Evolutionary conservation across 129 eudicot genomes (phyloP), one percentile per base, ranked within the genome.

Genomic region (Dittrichia graveolens): DNA sequence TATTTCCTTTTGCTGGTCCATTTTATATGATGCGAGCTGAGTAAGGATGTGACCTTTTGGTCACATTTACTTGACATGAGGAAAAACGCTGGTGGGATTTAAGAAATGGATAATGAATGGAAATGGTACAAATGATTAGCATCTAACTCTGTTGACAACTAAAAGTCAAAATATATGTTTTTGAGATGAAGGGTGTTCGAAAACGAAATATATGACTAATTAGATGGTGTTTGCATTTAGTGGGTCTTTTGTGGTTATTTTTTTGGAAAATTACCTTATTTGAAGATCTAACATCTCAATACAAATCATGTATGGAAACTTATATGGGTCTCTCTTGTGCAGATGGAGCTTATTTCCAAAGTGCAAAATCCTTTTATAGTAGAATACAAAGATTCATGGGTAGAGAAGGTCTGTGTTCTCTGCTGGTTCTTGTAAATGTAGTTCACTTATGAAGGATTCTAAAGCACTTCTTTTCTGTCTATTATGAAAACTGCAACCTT

Each of bases 311-410:
- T 31, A 61, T 4, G 44, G 75, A 69, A 79, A 70, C 53, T 65
- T 41, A 63, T 67, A 35, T 70, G 48, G 37, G 14, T 88, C 50
- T 60, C 34, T 48, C 16, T 42, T 74, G 49, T 84, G 80, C 94
- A 92, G 97, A 92, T 92, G 97, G 97, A 89, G 78, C 96, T 92
- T 61, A 86, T 89, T 72, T 84, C 97, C 44, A 83, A 69, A 74
- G 91, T 81, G 67, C 84, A 71, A 74, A 85, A 86, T 74, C 97
- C 97, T 67, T 92, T 77, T 68, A 92, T 92, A 53, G 96, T 92
- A 19, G 97, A 89, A 87, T 89, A 89, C 86, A 92, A 89, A 81
- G 97, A 92, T 81, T 89, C 97, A 67, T 92, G 97, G 97, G 91
- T 95, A 38, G 99, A 95, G 82, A 94, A 80, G 96, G 99, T 94